These are phyloP conservation scores for Termitomyces heimii DNA, from an alignment of 768 basidiomycete genomes.

Conservation along the genomic window DNA sequence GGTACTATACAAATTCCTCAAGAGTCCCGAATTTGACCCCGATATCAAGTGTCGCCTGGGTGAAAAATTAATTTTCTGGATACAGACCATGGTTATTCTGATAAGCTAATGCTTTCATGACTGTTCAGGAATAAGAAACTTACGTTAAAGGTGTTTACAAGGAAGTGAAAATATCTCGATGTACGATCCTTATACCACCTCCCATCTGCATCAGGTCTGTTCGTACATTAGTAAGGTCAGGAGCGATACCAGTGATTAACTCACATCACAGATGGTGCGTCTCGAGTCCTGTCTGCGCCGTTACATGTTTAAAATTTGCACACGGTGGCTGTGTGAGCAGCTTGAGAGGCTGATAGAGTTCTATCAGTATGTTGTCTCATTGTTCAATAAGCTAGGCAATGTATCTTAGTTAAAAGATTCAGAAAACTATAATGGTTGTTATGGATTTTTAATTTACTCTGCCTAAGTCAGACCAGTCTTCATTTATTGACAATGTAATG, in stretches of 20 bases:
- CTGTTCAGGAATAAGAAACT: background rate
- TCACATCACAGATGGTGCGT: conserved; percentile 7
- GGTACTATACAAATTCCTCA: conserved; percentile 11
- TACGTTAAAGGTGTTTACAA: background rate
- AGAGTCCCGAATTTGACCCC: conserved; percentile 11
- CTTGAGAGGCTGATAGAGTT: too few relatives aligned
- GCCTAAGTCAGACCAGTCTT: too few relatives aligned
- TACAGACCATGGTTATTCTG: conserved; percentile 12
- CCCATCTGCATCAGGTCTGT: conserved; percentile 4
- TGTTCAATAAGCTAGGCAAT: too few relatives aligned
- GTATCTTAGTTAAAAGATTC: too few relatives aligned
- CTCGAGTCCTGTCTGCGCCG: conserved; percentile 11
- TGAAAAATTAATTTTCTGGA: conserved; percentile 3
- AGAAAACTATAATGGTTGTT: too few relatives aligned
- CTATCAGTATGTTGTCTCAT: too few relatives aligned
- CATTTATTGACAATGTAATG: too few relatives aligned
- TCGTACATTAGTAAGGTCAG: background rate
- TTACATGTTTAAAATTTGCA: too few relatives aligned
- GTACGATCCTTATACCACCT: conserved; percentile 10
- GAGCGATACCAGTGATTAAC: background rate
- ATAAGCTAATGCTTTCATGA: conserved; percentile 11
- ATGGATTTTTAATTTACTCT: too few relatives aligned
- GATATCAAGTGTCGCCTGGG: conserved; percentile 1
- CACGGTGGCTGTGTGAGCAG: too few relatives aligned
- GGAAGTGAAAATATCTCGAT: background rate